Base-by-base conservation (phyloP, 176 grass and related monocot genomes). In the Zizania latifolia region DNA sequence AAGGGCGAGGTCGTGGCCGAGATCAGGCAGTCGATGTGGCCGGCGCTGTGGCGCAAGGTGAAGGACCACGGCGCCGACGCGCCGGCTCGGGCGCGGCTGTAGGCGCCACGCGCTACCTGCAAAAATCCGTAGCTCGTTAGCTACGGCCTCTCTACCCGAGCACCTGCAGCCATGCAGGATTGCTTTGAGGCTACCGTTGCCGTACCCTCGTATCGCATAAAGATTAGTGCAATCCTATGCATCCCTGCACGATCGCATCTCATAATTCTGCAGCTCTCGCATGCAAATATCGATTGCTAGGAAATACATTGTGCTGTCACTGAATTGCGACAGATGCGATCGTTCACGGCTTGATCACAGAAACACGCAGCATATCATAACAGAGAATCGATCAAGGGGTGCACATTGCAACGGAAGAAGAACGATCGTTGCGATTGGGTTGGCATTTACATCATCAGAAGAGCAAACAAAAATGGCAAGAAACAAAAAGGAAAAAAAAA, bases 361-460 rank as follows among this genome's bases (percentile, higher is more conserved):
- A 13, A 82, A 2, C 44, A 44, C 10, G 13, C 37, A 8, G 48
- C 48, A 21, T 15, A 66, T n/a, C 48, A 59, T 9, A 43, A 31
- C 15, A 14, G 24, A 15, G 28, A 56, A 43, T 15, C 3, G 17
- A 29, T 36, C 51, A 1, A 28, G 23, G 44, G 60, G 0, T 1
- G 2, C 23, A 36, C 10, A 21, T 60, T 58, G 2, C 5, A 58
- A 37, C 6, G n/a, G 50, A 40, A 54, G 13, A 71, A 35, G 0
- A 54, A 28, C 10, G 68, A 62, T 46, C 1, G 22, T 67, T 58
- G 21, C 22, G 45, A 36, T 37, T 55, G 76, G 80, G 55, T 14
- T 26, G 68, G 28, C 56, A 88, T 88, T 64, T 88, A 88, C 86
- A 88, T 79, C 27, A 84, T 68, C 62, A 58, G 27, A 69, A 55